Percentiles rank a stretch among this genome's conserved stretches.
These are phyloP conservation scores for Rhizomucor miehei DNA, from an alignment of 371 early-diverging fungal genomes.

Conservation along the genomic window DNA sequence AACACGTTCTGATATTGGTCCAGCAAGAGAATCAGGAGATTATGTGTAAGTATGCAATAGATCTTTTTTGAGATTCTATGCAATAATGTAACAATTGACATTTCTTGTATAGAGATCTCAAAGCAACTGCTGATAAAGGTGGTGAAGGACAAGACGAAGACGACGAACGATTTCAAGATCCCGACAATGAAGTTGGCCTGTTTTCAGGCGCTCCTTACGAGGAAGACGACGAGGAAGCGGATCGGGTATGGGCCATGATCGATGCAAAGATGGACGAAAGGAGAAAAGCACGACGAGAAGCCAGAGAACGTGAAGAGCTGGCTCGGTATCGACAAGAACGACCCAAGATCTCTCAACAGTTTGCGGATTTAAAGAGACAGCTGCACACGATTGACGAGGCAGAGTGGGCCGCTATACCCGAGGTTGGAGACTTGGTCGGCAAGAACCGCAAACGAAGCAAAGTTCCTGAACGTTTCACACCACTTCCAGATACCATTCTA, in stretches of 20 bases:
- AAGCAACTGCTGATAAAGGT: constrained; percentile 14
- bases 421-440: constrained; percentile 88
- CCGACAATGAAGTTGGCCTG: constrained; percentile 92
- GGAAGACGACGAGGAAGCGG: constrained; percentile 97
- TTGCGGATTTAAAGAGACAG: constrained; percentile 88
- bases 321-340: constrained; percentile 55
- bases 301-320: constrained; percentile 57
- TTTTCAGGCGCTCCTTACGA: constrained; percentile 89
- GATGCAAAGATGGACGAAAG: constrained; percentile 91
- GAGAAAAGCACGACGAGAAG: constrained; percentile 71
- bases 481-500: constrained; percentile 85
- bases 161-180: constrained; percentile 82
- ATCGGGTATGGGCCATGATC: constrained; percentile 87
- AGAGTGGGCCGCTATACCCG: constrained; percentile 93
- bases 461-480: constrained; percentile 67
- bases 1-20: constrained; percentile 97
- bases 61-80: not conserved
- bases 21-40: constrained; percentile 78
- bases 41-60: constrained; percentile 32
- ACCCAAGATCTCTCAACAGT: constrained; percentile 84
- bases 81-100: too few relatives aligned
- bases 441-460: constrained; percentile 72
- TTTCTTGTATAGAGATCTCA: constrained; percentile 15
- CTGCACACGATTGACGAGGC: constrained; percentile 72
- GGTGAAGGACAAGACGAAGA: constrained; percentile 61